These are phyloP conservation scores for Nissolia schottii DNA, from an alignment of 306 rosid genomes.

Conservation along the genomic window DNA sequence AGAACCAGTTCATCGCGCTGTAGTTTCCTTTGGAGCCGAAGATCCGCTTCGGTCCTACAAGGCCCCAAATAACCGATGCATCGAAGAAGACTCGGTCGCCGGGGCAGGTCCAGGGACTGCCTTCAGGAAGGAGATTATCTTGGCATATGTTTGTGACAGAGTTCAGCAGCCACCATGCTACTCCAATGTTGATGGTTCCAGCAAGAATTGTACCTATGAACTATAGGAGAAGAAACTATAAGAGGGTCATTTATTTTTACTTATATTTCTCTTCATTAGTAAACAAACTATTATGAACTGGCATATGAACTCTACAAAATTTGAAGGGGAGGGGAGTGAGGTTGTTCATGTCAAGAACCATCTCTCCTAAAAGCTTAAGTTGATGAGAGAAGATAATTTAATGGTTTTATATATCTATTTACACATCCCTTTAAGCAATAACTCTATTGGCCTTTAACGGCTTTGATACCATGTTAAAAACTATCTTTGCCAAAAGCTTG, in stretches of 20 bases:
- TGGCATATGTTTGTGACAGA: slow-evolving; percentile 56
- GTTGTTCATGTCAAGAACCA: too few relatives aligned
- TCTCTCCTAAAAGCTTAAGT: too few relatives aligned
- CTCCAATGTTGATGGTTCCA: slow-evolving; percentile 74
- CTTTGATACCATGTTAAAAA: too few relatives aligned
- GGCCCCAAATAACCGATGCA: slow-evolving; percentile 86
- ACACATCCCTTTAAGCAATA: too few relatives aligned
- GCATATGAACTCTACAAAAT: neutral
- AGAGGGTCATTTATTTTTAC: neutral
- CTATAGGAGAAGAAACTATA: slow-evolving; percentile 31
- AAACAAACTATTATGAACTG: neutral
- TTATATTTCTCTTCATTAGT: neutral
- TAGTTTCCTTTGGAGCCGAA: slow-evolving; percentile 72
- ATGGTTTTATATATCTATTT: too few relatives aligned
- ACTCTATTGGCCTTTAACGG: too few relatives aligned
- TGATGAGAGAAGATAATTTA: too few relatives aligned
- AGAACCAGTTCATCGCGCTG: slow-evolving; percentile 73
- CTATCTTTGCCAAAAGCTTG: too few relatives aligned
- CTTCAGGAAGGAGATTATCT: slow-evolving; percentile 46
- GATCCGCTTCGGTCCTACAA: slow-evolving; percentile 67
- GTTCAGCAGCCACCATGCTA: slow-evolving; percentile 73
- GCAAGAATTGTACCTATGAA: slow-evolving; percentile 76
- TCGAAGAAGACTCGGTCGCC: slow-evolving; percentile 72
- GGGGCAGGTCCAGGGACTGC: slow-evolving; percentile 88
- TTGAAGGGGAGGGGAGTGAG: neutral